Base-by-base conservation (phyloP, 306 rosid species). In the Quercus engelmannii region DNA sequence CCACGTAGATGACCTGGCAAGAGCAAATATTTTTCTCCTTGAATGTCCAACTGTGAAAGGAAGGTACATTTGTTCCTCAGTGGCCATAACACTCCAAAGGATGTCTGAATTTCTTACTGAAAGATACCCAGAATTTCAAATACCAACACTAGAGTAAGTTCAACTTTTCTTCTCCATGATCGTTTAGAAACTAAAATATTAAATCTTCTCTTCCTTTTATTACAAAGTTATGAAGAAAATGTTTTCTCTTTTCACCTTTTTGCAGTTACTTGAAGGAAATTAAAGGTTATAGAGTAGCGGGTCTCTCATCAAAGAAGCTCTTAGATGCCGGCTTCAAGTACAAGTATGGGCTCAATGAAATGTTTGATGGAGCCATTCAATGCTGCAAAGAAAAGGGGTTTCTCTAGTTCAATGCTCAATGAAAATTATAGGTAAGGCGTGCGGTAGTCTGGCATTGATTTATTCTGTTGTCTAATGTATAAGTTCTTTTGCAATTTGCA, bases 71-170 rank as follows among this genome's bases (percentile, higher is more conserved):
- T 93, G 97, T 31, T 88, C 92, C 30, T 77, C 87, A 15, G 75
- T 74, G 63, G 18, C 17, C 46, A 81, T 77, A 6, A 35, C 90
- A 8, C 35, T 84, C 31, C 85, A 84, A 64, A 74, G 74, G 52
- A 70, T 78, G 70, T 55, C 54, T 76, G 64, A 84, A 69, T 63
- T 87, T 77, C 67, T 89, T 4, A 74, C 78, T 19, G 28, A 69
- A 26, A 91, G 72, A 67, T 91, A 83, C 76, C 94, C 89, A 3
- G 84, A 83, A 52, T 85, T 67, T 80, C 82, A 76, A 54, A 80
- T 89, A 20, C 90, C 90, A 55, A 67, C 87, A 58, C 5, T n/a
- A n/a, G 85, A 90, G 94, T 92, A 75, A 89, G 97, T 90, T 6
- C 20, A 63, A 55, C 63, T 54, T 3, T 6, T 17, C 26, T 49